Percentiles rank a stretch among this genome's conserved stretches.
phyloP scores from a whole-genome alignment of 2,329 filamentous ascomycete genomes.

The Calonectria crousiana region DNA sequence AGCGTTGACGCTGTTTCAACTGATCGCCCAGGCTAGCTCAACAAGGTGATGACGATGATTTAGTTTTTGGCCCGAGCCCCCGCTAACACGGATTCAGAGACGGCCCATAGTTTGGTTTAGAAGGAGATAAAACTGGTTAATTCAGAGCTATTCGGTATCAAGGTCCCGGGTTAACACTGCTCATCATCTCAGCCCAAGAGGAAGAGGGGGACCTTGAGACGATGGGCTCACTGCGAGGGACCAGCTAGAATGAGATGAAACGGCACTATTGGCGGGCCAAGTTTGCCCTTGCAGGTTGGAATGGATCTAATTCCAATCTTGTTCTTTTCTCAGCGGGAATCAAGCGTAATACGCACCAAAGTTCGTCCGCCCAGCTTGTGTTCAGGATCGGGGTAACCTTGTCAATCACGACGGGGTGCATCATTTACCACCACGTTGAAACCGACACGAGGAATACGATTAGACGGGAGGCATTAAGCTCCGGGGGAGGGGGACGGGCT shows the following conservation, averaged over 20 bases:
- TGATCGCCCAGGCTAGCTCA: background rate
- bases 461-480: background rate
- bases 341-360: constrained; percentile 5
- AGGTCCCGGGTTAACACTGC: background rate
- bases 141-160: background rate
- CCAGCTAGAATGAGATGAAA: background rate
- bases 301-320: background rate
- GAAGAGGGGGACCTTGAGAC: background rate
- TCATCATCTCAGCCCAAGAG: background rate
- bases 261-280: background rate
- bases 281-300: background rate
- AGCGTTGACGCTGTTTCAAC: constrained; percentile 1
- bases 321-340: background rate
- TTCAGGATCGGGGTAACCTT: background rate
- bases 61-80: background rate
- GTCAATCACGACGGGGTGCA: background rate
- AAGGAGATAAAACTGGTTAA: no score
- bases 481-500: background rate
- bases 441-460: background rate
- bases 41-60: background rate
- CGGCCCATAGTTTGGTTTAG: background rate
- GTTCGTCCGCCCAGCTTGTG: background rate
- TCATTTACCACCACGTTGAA: background rate
- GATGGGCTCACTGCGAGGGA: background rate
- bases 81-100: background rate